Evolutionary conservation across 2,329 filamentous ascomycete species (phyloP), one percentile per base, ranked within the genome.

Genomic region (Thelonectria rubi): DNA sequence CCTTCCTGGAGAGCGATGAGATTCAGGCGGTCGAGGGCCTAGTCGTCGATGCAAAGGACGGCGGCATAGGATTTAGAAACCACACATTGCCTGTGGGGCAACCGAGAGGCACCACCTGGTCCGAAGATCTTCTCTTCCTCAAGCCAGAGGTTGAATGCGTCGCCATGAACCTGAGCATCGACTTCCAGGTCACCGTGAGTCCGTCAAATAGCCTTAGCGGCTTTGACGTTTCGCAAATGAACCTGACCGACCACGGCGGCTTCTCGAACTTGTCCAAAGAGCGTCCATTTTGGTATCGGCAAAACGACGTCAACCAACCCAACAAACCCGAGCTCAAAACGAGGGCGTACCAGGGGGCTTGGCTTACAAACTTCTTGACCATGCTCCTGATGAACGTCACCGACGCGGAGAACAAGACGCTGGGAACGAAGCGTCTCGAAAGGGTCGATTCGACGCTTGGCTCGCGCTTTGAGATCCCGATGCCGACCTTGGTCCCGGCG

Each of bases 41-140:
- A 4, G 67, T 83, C 8, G 76, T 82, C 0, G 79, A 83, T 59
- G 74, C 73, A 21, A 66, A 70, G 21, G 72, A 70, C 17, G 80
- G 80, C 0, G 78, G 79, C 0, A 72, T 83, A 18, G 81, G 80
- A 0, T 78, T 82, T 10, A 75, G 81, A 21, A 82, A 82, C 61
- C 80, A 82, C 59, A 81, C 76, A 0, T 58, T 75, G 0, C 81
- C 81, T 1, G 43, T 63, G 1, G 68, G 66, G 0, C 62, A 75
- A 2, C 26, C 61, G 1, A 74, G 73, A 42, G 81, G 81, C 0
- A 77, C 73, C 7, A 72, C 67, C 2, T 84, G 81, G 81, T 70
- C 72, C 0, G 82, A 85, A 58, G 80, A 84, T 55, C 48, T 84
- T 5, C 74, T 84, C 0, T 84, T 81, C 63, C 63, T 83, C 11